Base-by-base conservation (phyloP, 306 rosid species). In the Lotus japonicus region DNA sequence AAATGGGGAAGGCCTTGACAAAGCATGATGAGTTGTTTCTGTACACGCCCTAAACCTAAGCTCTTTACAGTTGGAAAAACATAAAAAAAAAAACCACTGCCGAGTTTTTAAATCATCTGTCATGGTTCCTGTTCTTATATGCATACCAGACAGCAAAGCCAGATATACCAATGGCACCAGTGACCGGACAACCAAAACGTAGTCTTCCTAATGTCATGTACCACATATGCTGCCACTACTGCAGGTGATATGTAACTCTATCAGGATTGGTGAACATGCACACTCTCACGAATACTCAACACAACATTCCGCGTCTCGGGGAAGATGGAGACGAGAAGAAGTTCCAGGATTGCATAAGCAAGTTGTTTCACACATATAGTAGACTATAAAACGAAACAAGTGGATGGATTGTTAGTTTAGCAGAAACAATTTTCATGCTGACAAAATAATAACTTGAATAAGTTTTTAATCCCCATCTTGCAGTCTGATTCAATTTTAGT, bases 361-460 rank as follows among this genome's bases (percentile, higher is more conserved):
- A 95, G 99, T 77, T 90, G 97, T 85, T 87, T 95, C 80, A 91
- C 78, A 66, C 99, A 95, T 73, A 57, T 46, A 4, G 90, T 79
- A 58, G 99, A 95, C 99, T 83, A 49, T 31, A 5, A 31, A 65
- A 75, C 31, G 59, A 53, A 75, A 15, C 4, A 57, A 54, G 44
- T 39, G 38, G 49, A 57, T 11, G 26, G 11, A 55, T 35, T 38
- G 73, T 81, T 66, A 57, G 71, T 54, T 18, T 44, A 48, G 73
- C 73, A 23, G 45, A 70, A 43, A 21, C 5, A 0, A 31, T 6
- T 63, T 35, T 36, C 4, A 9, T 39, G 53, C 5, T 31, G 36
- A 55, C 12, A 58, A 44, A 15, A 12, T 0, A 43, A 41, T 68
- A 57, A 26, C 4, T 21, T 21, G 3, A 21, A 26, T 26, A 26